Base-by-base conservation (phyloP, 2,329 filamentous ascomycete species). In the Cladophialophora immunda region DNA sequence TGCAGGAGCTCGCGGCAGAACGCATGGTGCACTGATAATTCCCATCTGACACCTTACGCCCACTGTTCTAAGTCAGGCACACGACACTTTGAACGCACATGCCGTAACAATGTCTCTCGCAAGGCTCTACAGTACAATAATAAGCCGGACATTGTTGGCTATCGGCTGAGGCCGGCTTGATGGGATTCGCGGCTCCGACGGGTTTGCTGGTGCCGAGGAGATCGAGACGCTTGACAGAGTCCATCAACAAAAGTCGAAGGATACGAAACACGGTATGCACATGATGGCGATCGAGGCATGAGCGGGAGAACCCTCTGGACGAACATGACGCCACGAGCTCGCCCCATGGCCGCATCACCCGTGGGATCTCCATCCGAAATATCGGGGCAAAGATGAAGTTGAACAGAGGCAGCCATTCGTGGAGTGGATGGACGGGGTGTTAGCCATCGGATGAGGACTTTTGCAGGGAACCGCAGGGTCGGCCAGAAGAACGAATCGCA, bases 21-120 rank as follows among this genome's bases (percentile, higher is more conserved):
- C 68, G 66, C 13, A 66, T 66, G 62, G 66, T 71, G 13, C 70
- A 70, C 50, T 69, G 63, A 71, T 52, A 45, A n/a, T 6, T 30
- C 22, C 11, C 30, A 13, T 36, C 47, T 22, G 22, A 53, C 58
- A 50, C 29, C 29, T 34, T 36, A 53, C 34, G 5, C n/a, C 5
- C 17, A 19, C 22, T 50, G 7, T 25, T 50, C 45, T 13, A 8
- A 8, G 41, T 22, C 56, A 45, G 36, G 25, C 19, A 58, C 56
- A 17, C 41, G 17, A n/a, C 27, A n/a, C 36, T 47, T 41, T 27
- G 6, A 25, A 58, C 27, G 36, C 22, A 47, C 25, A 32, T 32
- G 25, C n/a, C 17, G 19, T 32, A 7, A 47, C 15, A 19, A 29
- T 9, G 25, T n/a, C 25, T n/a, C 25, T 50, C 29, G 56, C 38